phyloP scores from a whole-genome alignment of 2,329 filamentous ascomycete genomes.

The Purpureocillium takamizusanense region DNA sequence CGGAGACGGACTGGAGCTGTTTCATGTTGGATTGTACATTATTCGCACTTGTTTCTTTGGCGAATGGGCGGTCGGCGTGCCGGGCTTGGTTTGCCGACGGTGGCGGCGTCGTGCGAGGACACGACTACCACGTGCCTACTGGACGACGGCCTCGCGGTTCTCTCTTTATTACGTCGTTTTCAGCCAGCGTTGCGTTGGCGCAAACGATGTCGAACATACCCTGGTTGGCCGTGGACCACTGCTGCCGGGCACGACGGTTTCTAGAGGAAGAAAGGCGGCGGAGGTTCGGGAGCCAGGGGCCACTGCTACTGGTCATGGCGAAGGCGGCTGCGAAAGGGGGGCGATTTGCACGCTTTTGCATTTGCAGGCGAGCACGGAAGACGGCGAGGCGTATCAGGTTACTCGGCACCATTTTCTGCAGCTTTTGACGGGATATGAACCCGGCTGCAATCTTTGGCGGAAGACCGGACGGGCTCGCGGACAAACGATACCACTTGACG shows the following conservation, averaged over 20 bases:
- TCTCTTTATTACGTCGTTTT: conserved; percentile 7
- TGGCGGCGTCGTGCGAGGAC: conserved; percentile 13
- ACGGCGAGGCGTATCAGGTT: conserved; percentile 12
- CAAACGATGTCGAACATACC: conserved; percentile 16
- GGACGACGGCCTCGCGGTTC: conserved; percentile 8
- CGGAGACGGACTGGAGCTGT: conserved; percentile 14
- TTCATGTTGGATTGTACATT: conserved; percentile 33
- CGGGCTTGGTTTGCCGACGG: conserved; percentile 21
- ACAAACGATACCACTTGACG: conserved; percentile 11
- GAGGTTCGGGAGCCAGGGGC: conserved; percentile 1
- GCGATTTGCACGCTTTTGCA: conserved; percentile 5
- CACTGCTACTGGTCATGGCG: conserved; percentile 4
- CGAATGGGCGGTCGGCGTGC: conserved; percentile 27
- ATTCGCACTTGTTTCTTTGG: conserved; percentile 25
- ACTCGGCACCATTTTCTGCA: conserved; percentile 9
- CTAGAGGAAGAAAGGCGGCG: conserved; percentile 15
- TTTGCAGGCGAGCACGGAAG: conserved; percentile 7
- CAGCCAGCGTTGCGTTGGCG: conserved; percentile 10
- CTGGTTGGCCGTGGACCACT: conserved; percentile 18
- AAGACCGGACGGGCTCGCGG: conserved; percentile 14
- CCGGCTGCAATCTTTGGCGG: conserved; percentile 13
- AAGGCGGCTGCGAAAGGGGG: conserved; percentile 3
- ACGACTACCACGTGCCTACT: conserved; percentile 6
- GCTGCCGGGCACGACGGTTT: conserved; percentile 17
- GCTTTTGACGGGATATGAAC: not conserved